Evolutionary conservation across 768 basidiomycete genomes (phyloP).

Genomic region (Tylopilus felleus): DNA sequence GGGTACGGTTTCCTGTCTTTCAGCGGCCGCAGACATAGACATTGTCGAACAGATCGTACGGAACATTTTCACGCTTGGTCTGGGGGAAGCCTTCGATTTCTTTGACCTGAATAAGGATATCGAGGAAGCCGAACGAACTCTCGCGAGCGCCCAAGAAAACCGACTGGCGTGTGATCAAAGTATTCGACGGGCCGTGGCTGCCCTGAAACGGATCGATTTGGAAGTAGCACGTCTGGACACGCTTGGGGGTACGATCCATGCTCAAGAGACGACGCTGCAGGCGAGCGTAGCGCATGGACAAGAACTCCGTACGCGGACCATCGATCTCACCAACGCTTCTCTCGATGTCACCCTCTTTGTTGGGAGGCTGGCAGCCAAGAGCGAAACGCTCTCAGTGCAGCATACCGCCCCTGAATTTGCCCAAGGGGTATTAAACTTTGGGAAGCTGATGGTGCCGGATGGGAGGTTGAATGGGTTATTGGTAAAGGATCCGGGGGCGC

Average conservation of each 20-base stretch:
- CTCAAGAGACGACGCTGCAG: slow-evolving; percentile 6
- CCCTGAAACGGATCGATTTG: slow-evolving; percentile 1
- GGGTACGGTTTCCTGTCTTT: neutral
- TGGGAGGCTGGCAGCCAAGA: slow-evolving; percentile 12
- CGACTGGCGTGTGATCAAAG: slow-evolving; percentile 2
- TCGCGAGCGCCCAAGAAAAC: slow-evolving; percentile 6
- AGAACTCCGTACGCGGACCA: slow-evolving; percentile 10
- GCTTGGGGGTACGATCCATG: neutral
- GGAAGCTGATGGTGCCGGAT: slow-evolving; percentile 10
- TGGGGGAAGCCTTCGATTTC: slow-evolving; percentile 15
- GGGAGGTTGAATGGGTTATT: neutral
- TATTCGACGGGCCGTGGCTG: slow-evolving; percentile 5
- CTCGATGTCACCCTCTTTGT: slow-evolving; percentile 15
- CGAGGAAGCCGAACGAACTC: neutral
- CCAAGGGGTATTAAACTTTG: slow-evolving; percentile 6
- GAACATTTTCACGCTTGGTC: slow-evolving; percentile 12
- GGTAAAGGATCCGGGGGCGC: slow-evolving; percentile 1
- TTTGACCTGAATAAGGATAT: slow-evolving; percentile 18
- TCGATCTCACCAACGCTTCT: slow-evolving; percentile 17
- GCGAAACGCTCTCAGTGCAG: slow-evolving; percentile 10
- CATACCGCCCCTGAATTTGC: slow-evolving; percentile 12
- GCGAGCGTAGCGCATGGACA: slow-evolving; percentile 5
- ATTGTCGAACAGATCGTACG: slow-evolving; percentile 7
- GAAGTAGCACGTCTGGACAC: slow-evolving; percentile 1
- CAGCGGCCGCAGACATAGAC: neutral